phyloP scores from a whole-genome alignment of 2,329 filamentous ascomycete species.

The Venturia aucupariae region DNA sequence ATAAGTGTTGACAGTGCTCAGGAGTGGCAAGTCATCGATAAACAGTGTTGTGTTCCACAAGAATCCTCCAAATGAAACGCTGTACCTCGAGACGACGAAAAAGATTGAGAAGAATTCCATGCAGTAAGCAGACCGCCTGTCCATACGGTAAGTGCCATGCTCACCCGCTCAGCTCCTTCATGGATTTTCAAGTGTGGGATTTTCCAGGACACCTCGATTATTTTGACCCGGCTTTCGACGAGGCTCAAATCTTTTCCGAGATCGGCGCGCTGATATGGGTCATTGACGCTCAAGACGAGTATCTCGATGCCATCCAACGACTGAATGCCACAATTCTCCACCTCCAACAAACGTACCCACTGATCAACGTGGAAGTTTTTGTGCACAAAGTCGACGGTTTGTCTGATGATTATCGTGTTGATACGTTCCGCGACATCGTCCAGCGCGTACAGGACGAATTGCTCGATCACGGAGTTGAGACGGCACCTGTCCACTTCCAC shows the following conservation, averaged over 20 bases:
- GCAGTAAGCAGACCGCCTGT: conserved; percentile 55
- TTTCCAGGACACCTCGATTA: conserved; percentile 94
- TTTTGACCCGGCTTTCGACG: conserved; percentile 79
- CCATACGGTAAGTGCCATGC: neutral
- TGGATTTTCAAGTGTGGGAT: conserved; percentile 99
- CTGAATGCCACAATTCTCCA: conserved; percentile 85
- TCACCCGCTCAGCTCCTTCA: conserved; percentile 66
- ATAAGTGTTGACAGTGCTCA: conserved; percentile 30
- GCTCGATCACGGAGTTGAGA: conserved; percentile 85
- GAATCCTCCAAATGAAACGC: conserved; percentile 85
- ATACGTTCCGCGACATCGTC: conserved; percentile 93
- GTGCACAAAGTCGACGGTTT: conserved; percentile 99
- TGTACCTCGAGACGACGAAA: conserved; percentile 92
- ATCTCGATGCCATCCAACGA: conserved; percentile 78
- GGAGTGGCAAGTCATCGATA: conserved; percentile 96
- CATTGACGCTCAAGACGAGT: conserved; percentile 96
- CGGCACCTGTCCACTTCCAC: conserved; percentile 88
- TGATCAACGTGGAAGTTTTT: conserved; percentile 96
- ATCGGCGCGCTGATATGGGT: conserved; percentile 96
- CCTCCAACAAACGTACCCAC: conserved; percentile 78
- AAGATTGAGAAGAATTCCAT: conserved; percentile 91
- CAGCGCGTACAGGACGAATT: conserved; percentile 95
- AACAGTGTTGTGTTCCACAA: conserved; percentile 99
- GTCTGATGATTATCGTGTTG: conserved; percentile 90
- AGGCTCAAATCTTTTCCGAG: conserved; percentile 87